phyloP scores from a whole-genome alignment of 441 rosid genomes.

The Euphorbia corollata region DNA sequence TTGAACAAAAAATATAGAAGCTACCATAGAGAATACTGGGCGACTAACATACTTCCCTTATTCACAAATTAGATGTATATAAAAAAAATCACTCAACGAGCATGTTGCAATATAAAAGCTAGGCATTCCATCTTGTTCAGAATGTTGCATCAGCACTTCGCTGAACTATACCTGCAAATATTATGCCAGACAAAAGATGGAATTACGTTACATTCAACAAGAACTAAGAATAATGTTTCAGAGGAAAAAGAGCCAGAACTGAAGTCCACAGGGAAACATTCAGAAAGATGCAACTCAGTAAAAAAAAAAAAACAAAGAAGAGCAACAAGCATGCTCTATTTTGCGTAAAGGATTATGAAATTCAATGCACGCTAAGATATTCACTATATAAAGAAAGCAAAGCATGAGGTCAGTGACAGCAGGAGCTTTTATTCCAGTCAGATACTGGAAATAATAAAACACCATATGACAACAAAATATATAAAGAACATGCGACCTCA shows the following conservation, averaged over 20 bases:
- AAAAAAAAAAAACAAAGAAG: no score
- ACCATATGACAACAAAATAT: not conserved
- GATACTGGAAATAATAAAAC: not conserved
- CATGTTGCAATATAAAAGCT: conserved; percentile 11
- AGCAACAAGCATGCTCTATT: not conserved
- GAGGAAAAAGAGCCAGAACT: not conserved
- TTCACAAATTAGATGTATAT: not conserved
- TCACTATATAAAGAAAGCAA: not conserved
- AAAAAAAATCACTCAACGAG: conserved; percentile 11
- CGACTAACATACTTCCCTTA: not conserved
- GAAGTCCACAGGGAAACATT: not conserved
- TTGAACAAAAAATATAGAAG: not conserved
- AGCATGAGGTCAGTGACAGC: not conserved
- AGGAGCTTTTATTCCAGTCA: not conserved
- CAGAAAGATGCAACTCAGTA: no score
- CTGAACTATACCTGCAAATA: conserved; percentile 31
- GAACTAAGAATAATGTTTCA: not conserved
- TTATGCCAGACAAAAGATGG: not conserved
- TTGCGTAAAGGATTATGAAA: not conserved
- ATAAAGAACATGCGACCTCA: not conserved
- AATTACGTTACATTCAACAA: not conserved
- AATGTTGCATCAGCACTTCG: conserved; percentile 28
- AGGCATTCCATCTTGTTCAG: not conserved
- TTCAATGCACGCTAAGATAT: not conserved
- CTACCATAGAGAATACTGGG: not conserved